Evolutionary conservation across 257 asterid species (phyloP), one percentile per base, ranked within the genome.

Genomic region (Capsicum baccatum): DNA sequence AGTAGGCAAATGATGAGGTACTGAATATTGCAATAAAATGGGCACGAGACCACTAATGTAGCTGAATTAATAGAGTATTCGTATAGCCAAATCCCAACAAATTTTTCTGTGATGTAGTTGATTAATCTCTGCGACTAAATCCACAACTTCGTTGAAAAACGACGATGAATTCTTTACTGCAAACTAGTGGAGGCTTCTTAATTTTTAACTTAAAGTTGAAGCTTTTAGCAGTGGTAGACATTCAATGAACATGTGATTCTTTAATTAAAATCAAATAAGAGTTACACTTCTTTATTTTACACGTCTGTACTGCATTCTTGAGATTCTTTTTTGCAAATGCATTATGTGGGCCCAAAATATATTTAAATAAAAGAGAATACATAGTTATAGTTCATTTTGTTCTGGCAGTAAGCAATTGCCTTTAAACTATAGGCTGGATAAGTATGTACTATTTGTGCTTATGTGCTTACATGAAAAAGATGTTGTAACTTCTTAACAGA

Each of bases 181-280:
- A 7, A 48, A 48, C 10, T 48, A 8, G 54, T 47, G 1, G 10
- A 48, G 54, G 10, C 54, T 48, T 48, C 10, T 48, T 48, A 48
- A 48, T 48, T 8, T 9, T 48, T 48, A 39, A 39, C 44, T 39
- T 39, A 8, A 48, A 48, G 54, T 66, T 13, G 48, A 66, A 66
- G 37, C n/a, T 66, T 66, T 33, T 66, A 33, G 47, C 15, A 8
- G 1, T 66, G 47, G 11, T 66, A 64, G 42, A 21, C 69, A 63
- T 63, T 63, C 69, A 63, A 21, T 64, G 70, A 26, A 64, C 44
- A 64, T 64, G 70, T 64, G 33, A 64, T 64, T 64, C 42, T 64
- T 64, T 26, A 33, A 66, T 66, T 13, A 66, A 2, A 48, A 48
- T 48, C 8, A 48, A 48, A 48, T 48, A 7, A 48, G 47, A 64